Evolutionary conservation across 345 rosid genomes (phyloP).

Genomic region (Excoecaria agallocha): DNA sequence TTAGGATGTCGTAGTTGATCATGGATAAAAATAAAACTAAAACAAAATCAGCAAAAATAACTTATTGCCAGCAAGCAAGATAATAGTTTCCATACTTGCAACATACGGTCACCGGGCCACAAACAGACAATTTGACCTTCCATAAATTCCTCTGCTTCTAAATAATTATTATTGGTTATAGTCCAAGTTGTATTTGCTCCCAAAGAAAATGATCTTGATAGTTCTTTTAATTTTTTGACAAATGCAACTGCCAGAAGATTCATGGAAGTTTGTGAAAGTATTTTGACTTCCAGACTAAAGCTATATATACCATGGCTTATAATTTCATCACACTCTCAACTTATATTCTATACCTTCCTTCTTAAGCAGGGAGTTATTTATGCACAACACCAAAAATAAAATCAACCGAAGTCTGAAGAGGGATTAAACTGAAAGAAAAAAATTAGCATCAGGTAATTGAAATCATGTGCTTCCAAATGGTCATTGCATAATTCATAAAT

Average conservation of each 20-base stretch:
- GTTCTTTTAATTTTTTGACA: not conserved
- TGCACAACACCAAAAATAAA: not conserved
- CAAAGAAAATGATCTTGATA: not conserved
- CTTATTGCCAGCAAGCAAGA: not conserved
- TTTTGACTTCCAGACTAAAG: not conserved
- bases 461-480: not conserved
- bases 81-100: not conserved
- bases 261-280: not conserved
- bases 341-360: not conserved
- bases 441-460: not conserved
- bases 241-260: not conserved
- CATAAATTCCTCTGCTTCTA: not conserved
- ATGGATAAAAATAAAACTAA: not conserved
- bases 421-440: not conserved
- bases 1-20: conserved; percentile 3
- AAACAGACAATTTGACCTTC: not conserved
- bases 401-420: not conserved
- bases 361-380: not conserved
- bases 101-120: not conserved
- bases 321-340: not conserved
- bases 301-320: not conserved
- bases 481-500: not conserved
- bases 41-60: not conserved
- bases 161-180: not conserved
- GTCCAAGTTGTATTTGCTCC: conserved; percentile 5